Conservation (phyloP, 2,329 filamentous ascomycete species). For the Aspergillus intermedius region DNA sequence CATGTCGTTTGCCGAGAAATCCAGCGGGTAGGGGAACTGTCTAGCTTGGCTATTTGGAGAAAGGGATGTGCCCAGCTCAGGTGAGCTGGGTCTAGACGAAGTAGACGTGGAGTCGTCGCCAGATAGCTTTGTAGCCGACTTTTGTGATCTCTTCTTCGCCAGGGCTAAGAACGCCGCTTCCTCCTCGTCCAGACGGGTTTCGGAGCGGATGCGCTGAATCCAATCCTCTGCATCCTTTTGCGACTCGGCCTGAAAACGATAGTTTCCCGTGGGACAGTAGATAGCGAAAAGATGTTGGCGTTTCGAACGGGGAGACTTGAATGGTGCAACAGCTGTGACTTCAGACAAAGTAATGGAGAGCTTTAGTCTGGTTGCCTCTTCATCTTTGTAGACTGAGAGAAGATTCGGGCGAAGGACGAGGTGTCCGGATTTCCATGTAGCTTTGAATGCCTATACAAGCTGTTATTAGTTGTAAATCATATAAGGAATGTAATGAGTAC, state of each 20-base stretch:
- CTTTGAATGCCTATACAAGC: conserved; percentile 32
- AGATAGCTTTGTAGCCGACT: conserved; percentile 16
- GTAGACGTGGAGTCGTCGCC: conserved; percentile 40
- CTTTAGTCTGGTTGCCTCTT: conserved; percentile 80
- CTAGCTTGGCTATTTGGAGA: conserved; percentile 21
- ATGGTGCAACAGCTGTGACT: conserved; percentile 79
- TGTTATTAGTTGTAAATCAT: conserved; percentile 7
- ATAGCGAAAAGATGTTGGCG: conserved; percentile 83
- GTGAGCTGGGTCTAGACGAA: conserved; percentile 25
- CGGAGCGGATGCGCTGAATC: conserved; percentile 72
- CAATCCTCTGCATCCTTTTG: conserved; percentile 74
- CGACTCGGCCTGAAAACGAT: conserved; percentile 73
- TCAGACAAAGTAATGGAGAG: conserved; percentile 85
- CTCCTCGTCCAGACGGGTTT: conserved; percentile 80
- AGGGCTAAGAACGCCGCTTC: conserved; percentile 68
- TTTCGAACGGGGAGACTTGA: conserved; percentile 84
- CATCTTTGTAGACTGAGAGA: conserved; percentile 87
- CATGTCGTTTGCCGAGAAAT: conserved; percentile 59
- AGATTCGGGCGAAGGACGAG: conserved; percentile 85
- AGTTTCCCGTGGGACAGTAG: conserved; percentile 86
- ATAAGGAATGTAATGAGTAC: conserved; percentile 2
- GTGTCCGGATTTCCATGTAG: conserved; percentile 87
- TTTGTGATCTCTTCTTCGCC: conserved; percentile 15
- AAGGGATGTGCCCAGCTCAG: conserved; percentile 26
- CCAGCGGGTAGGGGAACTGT: conserved; percentile 35